phyloP scores from a whole-genome alignment of 2,329 filamentous ascomycete species.

The Magnaporthales sp. region DNA sequence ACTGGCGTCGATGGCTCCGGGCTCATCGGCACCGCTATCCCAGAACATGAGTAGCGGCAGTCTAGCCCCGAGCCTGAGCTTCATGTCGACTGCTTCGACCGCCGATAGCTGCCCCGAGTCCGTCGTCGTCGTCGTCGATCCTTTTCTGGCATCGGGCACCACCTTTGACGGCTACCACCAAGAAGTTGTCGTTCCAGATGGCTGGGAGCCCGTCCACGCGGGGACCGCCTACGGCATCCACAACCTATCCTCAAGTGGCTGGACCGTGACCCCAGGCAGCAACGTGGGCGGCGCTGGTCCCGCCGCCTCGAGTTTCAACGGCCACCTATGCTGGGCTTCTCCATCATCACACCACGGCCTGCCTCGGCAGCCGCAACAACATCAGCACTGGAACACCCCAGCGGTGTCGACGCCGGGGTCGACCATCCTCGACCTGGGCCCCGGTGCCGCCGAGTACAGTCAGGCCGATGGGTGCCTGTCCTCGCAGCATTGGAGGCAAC shows the following conservation, averaged over 20 bases:
- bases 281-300: not conserved
- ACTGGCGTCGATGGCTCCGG: not conserved
- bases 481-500: not conserved
- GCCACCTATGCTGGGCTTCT: not conserved
- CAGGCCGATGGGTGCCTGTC: not conserved
- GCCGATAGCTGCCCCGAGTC: constrained; percentile 7
- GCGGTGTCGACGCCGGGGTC: not conserved
- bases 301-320: not conserved
- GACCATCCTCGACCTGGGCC: not conserved
- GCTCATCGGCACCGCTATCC: not conserved
- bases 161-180: constrained; percentile 7
- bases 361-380: not conserved
- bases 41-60: constrained; percentile 5
- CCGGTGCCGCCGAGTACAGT: not conserved
- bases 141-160: constrained; percentile 8
- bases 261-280: not conserved
- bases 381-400: not conserved
- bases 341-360: not conserved
- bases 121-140: constrained; percentile 7
- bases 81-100: constrained; percentile 8
- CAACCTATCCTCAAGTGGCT: constrained; percentile 19
- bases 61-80: constrained; percentile 12
- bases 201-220: constrained; percentile 6
- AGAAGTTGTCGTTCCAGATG: constrained; percentile 9
- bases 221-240: constrained; percentile 25